Percentiles rank a stretch among this genome's conserved stretches.
These are phyloP conservation scores for Byssothecium circinans DNA, from an alignment of 2,329 filamentous ascomycete genomes.

Conservation along the genomic window DNA sequence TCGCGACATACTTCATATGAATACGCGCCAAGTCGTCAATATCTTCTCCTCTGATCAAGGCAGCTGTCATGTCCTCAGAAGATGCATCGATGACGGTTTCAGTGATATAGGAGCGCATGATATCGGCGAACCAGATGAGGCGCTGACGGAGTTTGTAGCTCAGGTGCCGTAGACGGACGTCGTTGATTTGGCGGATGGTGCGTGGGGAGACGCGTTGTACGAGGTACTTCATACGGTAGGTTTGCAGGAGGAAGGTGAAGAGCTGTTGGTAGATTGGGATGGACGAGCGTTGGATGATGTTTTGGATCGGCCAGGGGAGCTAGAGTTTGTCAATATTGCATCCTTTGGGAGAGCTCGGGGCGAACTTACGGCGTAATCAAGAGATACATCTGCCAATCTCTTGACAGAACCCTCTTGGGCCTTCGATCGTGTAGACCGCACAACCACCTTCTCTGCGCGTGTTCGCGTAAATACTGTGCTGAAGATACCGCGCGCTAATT, in stretches of 20 bases:
- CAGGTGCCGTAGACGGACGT: constrained; percentile 8
- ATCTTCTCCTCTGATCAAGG: constrained; percentile 65
- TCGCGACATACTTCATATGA: constrained; percentile 65
- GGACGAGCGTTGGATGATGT: constrained; percentile 70
- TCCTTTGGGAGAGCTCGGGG: neutral
- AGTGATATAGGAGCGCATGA: constrained; percentile 73
- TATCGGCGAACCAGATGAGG: constrained; percentile 76
- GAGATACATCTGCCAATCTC: constrained; percentile 62
- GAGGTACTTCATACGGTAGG: constrained; percentile 69
- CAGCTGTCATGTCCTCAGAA: constrained; percentile 57
- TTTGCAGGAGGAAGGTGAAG: constrained; percentile 76
- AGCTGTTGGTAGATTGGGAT: constrained; percentile 69
- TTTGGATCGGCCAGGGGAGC: constrained; percentile 62
- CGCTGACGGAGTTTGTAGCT: constrained; percentile 64
- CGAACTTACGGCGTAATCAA: constrained; percentile 68
- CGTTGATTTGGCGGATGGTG: constrained; percentile 6
- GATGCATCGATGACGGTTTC: constrained; percentile 69
- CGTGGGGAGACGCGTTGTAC: constrained; percentile 57
- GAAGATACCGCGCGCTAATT: constrained; percentile 74
- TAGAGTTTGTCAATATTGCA: constrained; percentile 14
- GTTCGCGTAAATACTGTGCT: constrained; percentile 51
- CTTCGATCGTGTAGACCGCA: constrained; percentile 54
- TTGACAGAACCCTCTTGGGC: constrained; percentile 62
- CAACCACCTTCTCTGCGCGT: constrained; percentile 64
- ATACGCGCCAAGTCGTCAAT: constrained; percentile 78